These are phyloP conservation scores for Colletotrichum sp. DNA, from an alignment of 2,329 filamentous ascomycete species.

Conservation along the genomic window DNA sequence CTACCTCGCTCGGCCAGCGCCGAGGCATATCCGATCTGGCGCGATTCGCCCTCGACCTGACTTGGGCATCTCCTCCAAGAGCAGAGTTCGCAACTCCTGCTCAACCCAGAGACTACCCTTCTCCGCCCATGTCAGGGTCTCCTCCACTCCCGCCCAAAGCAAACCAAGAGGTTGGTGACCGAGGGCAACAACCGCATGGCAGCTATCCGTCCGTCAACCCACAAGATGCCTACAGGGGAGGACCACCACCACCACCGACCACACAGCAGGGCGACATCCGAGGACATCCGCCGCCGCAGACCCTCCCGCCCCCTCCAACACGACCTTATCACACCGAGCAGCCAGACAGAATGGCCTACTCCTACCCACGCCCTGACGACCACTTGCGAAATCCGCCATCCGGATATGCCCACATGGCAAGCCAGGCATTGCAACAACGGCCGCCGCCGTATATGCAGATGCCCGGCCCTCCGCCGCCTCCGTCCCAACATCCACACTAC, in stretches of 20 bases:
- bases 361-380: constrained; percentile 44
- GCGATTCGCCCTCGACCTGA: constrained; percentile 60
- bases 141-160: constrained; percentile 64
- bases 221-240: constrained; percentile 57
- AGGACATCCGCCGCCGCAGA: constrained; percentile 24
- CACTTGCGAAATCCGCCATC: constrained; percentile 34
- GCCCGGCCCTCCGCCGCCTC: constrained; percentile 34
- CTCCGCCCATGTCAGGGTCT: constrained; percentile 77
- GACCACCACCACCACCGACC: constrained; percentile 26
- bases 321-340: constrained; percentile 43
- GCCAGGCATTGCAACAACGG: constrained; percentile 21
- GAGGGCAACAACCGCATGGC: constrained; percentile 51
- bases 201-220: constrained; percentile 46
- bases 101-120: constrained; percentile 68
- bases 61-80: constrained; percentile 52
- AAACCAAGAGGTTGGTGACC: constrained; percentile 62
- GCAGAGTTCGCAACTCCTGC: constrained; percentile 58
- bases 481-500: constrained; percentile 35
- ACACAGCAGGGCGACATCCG: constrained; percentile 41
- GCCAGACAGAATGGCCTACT: constrained; percentile 44
- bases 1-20: constrained; percentile 60
- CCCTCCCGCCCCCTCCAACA: constrained; percentile 33
- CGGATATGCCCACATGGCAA: constrained; percentile 16
- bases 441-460: constrained; percentile 22
- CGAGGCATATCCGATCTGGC: constrained; percentile 62